Percentiles rank a stretch among this genome's conserved stretches.
Conservation (phyloP, 768 basidiomycete genomes). For the Serendipita sp. region DNA sequence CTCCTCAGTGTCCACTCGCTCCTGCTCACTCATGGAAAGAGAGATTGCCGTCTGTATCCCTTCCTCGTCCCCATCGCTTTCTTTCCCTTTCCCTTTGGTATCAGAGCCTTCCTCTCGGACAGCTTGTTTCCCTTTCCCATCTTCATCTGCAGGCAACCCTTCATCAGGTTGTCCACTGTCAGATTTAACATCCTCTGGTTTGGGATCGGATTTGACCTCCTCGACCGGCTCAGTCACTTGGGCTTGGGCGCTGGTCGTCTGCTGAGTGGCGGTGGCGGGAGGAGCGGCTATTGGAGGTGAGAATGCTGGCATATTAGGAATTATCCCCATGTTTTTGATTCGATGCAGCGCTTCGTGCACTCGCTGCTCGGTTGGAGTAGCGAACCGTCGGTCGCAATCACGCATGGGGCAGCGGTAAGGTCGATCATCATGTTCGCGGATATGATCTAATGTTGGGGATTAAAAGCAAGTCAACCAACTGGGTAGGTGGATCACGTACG, state of each 20-base stretch:
- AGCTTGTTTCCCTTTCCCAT: neutral
- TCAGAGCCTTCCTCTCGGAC: neutral
- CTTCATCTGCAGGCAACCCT: neutral
- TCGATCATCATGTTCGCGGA: conserved; percentile 4
- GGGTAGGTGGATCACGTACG: neutral
- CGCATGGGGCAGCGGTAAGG: conserved; percentile 7
- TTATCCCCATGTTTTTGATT: conserved; percentile 1
- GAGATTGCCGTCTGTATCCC: neutral
- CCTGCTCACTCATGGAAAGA: neutral
- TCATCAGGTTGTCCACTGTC: neutral
- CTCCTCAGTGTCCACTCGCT: neutral
- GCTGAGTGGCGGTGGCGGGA: no score
- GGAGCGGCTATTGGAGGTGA: neutral
- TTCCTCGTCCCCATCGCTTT: neutral
- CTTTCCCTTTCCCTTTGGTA: neutral
- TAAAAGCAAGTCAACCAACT: neutral
- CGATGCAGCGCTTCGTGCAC: conserved; percentile 1
- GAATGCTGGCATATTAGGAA: conserved; percentile 1
- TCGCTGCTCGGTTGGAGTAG: neutral
- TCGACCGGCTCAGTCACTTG: neutral
- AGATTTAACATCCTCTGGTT: neutral
- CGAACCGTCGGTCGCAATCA: conserved; percentile 1
- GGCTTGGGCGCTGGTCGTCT: neutral
- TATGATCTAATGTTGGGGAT: neutral
- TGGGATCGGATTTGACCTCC: neutral